Evolutionary conservation across 2,329 filamentous ascomycete species (phyloP), one percentile per base, ranked within the genome.

Genomic region (Claviceps africana): DNA sequence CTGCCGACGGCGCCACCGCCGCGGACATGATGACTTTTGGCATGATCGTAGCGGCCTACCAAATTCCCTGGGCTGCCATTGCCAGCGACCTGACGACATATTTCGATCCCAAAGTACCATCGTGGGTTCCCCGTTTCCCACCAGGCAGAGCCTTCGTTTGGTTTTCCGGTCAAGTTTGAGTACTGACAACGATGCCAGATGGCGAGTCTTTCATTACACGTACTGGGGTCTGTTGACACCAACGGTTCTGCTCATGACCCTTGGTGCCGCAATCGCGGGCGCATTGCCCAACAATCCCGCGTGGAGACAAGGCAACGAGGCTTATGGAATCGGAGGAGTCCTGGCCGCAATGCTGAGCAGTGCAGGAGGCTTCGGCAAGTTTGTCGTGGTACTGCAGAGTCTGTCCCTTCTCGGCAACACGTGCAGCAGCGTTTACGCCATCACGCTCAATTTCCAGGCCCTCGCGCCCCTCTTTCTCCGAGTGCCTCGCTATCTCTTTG

Each of bases 361-460:
- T 3, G 74, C 73, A 0, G 77, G 77, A 44, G 77, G 77, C 0
- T 83, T 84, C 56, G 80, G 79, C 53, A 77, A 78, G 56, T 82
- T 84, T 56, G 66, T 82, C 19, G 73, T 79, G 1, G 79, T 82
- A 2, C 61, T 83, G 8, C 71, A 83, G 19, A 72, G 76, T 6
- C 69, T 81, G 42, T 76, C 74, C 1, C 62, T 83, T 45, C 65
- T 83, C 11, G 80, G 78, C 28, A 83, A 83, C 62, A 69, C 81
- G 11, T 70, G 76, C 1, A 76, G 74, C 17, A 79, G 77, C 17
- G 75, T 78, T 65, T 83, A 83, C 67, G 75, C 76, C 59, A 73
- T 83, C 57, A 78, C 78, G 3, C 71, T 83, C 56, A 82, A 83
- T 69, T 78, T 82, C 63, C 80, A 83, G 64, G 78, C 81, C 57